These are phyloP conservation scores for Synchytrium microbalum DNA, from an alignment of 371 early-diverging fungal genomes.

Conservation along the genomic window DNA sequence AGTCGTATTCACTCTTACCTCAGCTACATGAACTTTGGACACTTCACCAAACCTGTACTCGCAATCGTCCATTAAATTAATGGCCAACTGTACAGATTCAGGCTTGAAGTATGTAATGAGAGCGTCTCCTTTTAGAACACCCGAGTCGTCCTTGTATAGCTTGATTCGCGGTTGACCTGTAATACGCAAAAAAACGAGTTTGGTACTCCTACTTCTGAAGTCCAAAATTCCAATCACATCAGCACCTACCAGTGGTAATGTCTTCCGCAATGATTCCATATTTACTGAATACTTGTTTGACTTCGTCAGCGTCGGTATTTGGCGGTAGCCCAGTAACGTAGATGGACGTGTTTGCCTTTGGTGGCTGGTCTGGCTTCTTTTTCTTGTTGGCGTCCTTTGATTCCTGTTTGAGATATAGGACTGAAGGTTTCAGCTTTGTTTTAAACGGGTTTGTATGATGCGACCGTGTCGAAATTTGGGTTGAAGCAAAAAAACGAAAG, in stretches of 20 bases:
- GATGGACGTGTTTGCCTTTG: constrained; percentile 68
- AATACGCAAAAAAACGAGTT: constrained; percentile 11
- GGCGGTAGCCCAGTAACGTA: constrained; percentile 81
- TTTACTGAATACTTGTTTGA: constrained; percentile 69
- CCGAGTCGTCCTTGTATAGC: constrained; percentile 60
- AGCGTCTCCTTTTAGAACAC: constrained; percentile 78
- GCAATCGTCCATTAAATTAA: constrained; percentile 77
- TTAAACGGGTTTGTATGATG: too few species aligned
- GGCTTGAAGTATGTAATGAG: constrained; percentile 82
- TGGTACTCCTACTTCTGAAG: constrained; percentile 12
- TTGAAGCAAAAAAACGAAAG: too few species aligned
- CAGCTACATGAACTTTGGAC: constrained; percentile 59
- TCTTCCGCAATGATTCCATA: constrained; percentile 90
- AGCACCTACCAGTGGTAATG: constrained; percentile 49
- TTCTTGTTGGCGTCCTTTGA: too few species aligned
- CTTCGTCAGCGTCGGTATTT: constrained; percentile 73
- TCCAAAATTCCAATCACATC: neutral
- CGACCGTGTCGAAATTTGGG: too few species aligned
- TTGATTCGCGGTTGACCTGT: constrained; percentile 78
- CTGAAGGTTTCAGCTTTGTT: too few species aligned
- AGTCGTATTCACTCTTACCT: too few species aligned
- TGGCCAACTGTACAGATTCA: constrained; percentile 79
- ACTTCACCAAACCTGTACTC: constrained; percentile 60
- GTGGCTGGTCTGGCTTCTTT: too few species aligned
- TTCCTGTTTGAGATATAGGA: too few species aligned